phyloP scores from a whole-genome alignment of 2,329 filamentous ascomycete genomes.

The Alternaria solani region DNA sequence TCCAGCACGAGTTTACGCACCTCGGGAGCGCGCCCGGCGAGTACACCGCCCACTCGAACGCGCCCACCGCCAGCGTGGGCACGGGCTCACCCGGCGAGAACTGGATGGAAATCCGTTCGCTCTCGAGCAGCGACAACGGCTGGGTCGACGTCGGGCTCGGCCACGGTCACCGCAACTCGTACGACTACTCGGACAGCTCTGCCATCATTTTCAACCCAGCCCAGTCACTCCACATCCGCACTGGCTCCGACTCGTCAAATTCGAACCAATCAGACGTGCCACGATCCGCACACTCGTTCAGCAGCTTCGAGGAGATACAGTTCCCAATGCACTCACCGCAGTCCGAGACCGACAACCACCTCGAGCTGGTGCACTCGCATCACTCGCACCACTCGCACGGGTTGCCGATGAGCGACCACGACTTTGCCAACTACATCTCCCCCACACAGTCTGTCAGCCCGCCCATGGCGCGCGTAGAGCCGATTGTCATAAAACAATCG shows the following conservation, averaged over 20 bases:
- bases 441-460: slow-evolving; percentile 68
- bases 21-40: slow-evolving; percentile 61
- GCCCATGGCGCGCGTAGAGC: slow-evolving; percentile 70
- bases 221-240: slow-evolving; percentile 87
- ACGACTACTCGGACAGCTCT: slow-evolving; percentile 67
- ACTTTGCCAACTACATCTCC: slow-evolving; percentile 52
- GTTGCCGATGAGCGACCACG: slow-evolving; percentile 36
- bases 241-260: slow-evolving; percentile 85
- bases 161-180: slow-evolving; percentile 64
- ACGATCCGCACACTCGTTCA: slow-evolving; percentile 70
- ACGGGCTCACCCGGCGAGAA: slow-evolving; percentile 77
- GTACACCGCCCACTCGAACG: slow-evolving; percentile 45
- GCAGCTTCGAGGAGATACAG: slow-evolving; percentile 78
- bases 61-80: slow-evolving; percentile 49
- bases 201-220: slow-evolving; percentile 88
- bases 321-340: slow-evolving; percentile 84
- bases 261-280: slow-evolving; percentile 73
- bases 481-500: slow-evolving; percentile 73
- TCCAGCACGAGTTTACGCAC: slow-evolving; percentile 71
- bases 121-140: slow-evolving; percentile 85
- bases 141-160: slow-evolving; percentile 78
- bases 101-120: slow-evolving; percentile 84
- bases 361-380: slow-evolving; percentile 38
- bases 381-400: slow-evolving; percentile 27
- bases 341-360: slow-evolving; percentile 65